Evolutionary conservation across 139 green algal genomes (phyloP).

Genomic region (Ulvella scutata): DNA sequence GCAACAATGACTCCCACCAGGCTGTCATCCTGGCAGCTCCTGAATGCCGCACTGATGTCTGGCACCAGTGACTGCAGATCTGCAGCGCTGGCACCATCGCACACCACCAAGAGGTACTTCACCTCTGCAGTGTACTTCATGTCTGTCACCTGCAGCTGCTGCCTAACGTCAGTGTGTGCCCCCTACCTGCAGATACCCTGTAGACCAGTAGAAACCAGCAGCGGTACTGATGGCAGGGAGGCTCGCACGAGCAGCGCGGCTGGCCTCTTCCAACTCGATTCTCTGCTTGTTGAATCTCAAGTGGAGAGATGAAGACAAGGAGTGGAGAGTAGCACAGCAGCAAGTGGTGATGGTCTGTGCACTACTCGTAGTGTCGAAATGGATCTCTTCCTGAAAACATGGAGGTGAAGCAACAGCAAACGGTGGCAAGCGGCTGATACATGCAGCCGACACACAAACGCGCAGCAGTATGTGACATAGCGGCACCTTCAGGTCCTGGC

Average conservation of each 20-base stretch:
- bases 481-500: neutral
- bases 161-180: no score
- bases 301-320: neutral
- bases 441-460: neutral
- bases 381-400: neutral
- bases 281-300: neutral
- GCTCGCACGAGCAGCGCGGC: neutral
- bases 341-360: neutral
- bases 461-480: neutral
- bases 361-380: neutral
- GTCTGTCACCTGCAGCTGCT: slow-evolving; percentile 2
- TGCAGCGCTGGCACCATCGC: neutral
- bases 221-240: neutral
- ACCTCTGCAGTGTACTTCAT: slow-evolving; percentile 4
- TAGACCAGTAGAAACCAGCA: neutral
- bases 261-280: neutral
- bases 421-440: neutral
- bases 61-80: slow-evolving; percentile 23
- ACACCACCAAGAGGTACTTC: slow-evolving; percentile 13
- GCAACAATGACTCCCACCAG: slow-evolving; percentile 15
- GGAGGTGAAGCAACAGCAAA: neutral
- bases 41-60: slow-evolving; percentile 6
- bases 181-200: no score
- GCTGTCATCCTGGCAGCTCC: neutral
- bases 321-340: neutral